Percentiles rank a stretch among this genome's conserved stretches.
These are phyloP conservation scores for Hibiscus syriacus DNA, from an alignment of 345 rosid genomes.

Conservation along the genomic window DNA sequence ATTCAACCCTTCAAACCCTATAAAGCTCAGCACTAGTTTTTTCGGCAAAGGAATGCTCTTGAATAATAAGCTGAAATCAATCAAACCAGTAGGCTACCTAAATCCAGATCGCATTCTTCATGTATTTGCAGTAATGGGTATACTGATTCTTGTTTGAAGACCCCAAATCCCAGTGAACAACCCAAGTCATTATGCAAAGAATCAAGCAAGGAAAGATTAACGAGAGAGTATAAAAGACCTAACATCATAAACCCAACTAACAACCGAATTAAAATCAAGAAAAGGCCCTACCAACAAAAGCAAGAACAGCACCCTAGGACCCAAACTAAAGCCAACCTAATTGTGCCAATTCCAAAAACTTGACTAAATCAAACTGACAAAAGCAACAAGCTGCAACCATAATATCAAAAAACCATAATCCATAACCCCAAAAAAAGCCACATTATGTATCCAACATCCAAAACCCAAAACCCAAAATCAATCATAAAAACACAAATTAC, in stretches of 20 bases:
- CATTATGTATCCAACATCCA: neutral
- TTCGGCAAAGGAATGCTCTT: slow-evolving; percentile 56
- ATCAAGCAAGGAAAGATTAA: slow-evolving; percentile 4
- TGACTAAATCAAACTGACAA: neutral
- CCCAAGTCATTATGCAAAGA: slow-evolving; percentile 13
- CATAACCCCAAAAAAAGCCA: too few species aligned
- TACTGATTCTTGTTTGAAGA: slow-evolving; percentile 28
- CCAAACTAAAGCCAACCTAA: neutral
- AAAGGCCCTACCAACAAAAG: too few species aligned
- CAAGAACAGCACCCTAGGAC: neutral
- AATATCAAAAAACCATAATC: neutral
- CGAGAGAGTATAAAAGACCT: neutral
- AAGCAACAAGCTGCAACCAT: neutral
- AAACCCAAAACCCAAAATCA: neutral
- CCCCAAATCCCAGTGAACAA: slow-evolving; percentile 21
- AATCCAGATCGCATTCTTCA: slow-evolving; percentile 62
- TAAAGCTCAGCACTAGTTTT: neutral
- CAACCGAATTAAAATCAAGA: too few species aligned
- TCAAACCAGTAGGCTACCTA: slow-evolving; percentile 48
- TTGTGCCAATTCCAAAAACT: neutral
- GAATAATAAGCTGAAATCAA: slow-evolving; percentile 58
- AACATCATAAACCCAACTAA: neutral
- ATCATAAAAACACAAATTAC: neutral
- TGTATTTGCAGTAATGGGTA: slow-evolving; percentile 47
- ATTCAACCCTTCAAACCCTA: neutral